Evolutionary conservation across 495 filamentous ascomycete genomes (phyloP), one percentile per base, ranked within the genome.

Genomic region (Penicillium arizonense): DNA sequence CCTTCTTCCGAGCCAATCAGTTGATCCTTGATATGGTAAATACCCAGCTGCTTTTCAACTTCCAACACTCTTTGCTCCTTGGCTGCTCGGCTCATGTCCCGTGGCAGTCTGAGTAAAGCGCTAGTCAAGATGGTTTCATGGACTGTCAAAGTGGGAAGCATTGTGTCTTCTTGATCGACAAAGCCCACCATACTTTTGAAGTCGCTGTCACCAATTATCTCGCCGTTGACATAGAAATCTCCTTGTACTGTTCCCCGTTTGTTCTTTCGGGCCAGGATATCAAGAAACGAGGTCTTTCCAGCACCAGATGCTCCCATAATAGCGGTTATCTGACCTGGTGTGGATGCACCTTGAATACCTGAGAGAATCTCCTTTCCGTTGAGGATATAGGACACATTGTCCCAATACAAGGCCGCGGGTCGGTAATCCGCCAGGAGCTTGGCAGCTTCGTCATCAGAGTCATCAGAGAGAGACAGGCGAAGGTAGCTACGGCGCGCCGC

Each of bases 271-370:
- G 95, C 95, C 7, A 99, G 78, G 50, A 99, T 95, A 70, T 99
- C 95, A 28, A 99, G 74, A 71, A 97, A 99, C 0, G 91, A 96
- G 1, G 93, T 97, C 72, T 99, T 99, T 47, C 94, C 94, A 21
- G 94, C 94, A 8, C 94, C 94, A 4, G 95, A 97, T 10, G 94
- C 91, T 35, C 94, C 94, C 93, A 99, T 97, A 65, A 99, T 96
- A 20, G 94, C 94, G 61, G 94, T 89, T 7, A 99, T 80, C 59
- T 97, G 89, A 0, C 94, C 94, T 2, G 92, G 88, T 57, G 88
- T 85, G 11, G 93, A 91, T 30, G 88, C 85, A 39, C 94, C 94
- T 53, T 83, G 85, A 35, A 99, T 85, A 28, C 80, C 84, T 5
- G 81, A 80, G 1, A 99, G 78, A 50, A 99, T 96, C 53, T 89